Evolutionary conservation across 2,329 filamentous ascomycete genomes (phyloP), one percentile per base, ranked within the genome.

Genomic region (Paecilomyces dactylethromorphus): DNA sequence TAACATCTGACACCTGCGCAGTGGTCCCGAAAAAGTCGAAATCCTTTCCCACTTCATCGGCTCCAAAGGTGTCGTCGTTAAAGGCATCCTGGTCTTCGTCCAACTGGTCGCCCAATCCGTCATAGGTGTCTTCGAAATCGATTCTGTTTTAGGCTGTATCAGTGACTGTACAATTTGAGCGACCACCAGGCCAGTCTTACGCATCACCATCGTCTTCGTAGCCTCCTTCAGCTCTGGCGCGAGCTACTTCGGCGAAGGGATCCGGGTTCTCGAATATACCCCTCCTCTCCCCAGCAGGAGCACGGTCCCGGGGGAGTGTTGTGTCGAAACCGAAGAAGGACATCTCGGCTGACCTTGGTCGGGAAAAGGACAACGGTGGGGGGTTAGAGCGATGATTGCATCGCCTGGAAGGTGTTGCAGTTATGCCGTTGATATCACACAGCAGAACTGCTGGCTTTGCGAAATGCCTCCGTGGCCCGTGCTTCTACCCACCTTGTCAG

Each of bases 1-100:
- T 89, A 35, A 89, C 92, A 76, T 87, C 84, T 21, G 92, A 83
- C 49, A 96, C 90, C 75, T 92, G 87, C 59, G 92, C 92, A 6
- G 94, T 99, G 69, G 90, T 87, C 49, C 92, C 92, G 64, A 95
- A 96, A 77, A 97, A 99, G 74, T 99, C 94, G 69, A 97, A 97
- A 75, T 99, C 93, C 73, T 90, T 95, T 70, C 92, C 92, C 60
- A 94, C 85, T 11, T 80, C 75, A 39, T 73, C 64, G 18, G 73
- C 82, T 59, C 84, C 90, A 71, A 99, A 99, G 1, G 94, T 99
- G 72, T 97, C 94, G 68, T 97, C 91, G 75, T 99, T 99, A 82
- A 97, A 91, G 55, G 84, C 91, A 79, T 99, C 94, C 69, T 93
- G 90, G 21, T 90, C 88, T 72, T 99, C 93, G 68, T 96, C 88